These are phyloP conservation scores for Hanseniaspora gamundiae DNA, from an alignment of 1,139 yeast species.

Conservation along the genomic window DNA sequence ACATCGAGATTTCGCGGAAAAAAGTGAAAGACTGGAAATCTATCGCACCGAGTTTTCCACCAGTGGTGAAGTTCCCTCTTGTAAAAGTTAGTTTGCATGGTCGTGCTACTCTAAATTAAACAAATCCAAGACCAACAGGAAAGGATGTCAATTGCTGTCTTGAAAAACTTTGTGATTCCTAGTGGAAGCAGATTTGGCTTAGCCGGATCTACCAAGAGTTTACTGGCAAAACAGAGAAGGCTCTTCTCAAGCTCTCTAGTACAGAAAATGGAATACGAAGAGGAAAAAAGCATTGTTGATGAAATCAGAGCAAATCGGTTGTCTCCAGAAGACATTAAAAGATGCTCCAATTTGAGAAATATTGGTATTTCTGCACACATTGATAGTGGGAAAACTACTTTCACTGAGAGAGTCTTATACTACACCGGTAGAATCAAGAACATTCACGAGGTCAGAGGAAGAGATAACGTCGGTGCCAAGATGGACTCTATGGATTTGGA, in stretches of 20 bases:
- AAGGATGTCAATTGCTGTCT: not conserved
- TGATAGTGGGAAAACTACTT: constrained; percentile 93
- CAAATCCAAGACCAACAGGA: too few species aligned
- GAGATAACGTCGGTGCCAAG: constrained; percentile 96
- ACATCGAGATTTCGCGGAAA: too few species aligned
- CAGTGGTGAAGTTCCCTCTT: too few species aligned
- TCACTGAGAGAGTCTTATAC: constrained; percentile 90
- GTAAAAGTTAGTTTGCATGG: too few species aligned
- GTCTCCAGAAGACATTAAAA: constrained; percentile 43
- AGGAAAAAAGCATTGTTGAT: constrained; percentile 58
- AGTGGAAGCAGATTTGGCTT: not conserved
- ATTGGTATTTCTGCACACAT: constrained; percentile 98
- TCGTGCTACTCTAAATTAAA: too few species aligned
- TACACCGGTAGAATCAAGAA: constrained; percentile 97
- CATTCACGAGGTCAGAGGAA: constrained; percentile 95
- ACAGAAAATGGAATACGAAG: constrained; percentile 36
- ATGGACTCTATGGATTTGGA: constrained; percentile 98
- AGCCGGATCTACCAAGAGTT: not conserved
- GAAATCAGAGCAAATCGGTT: constrained; percentile 38
- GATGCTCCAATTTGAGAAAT: constrained; percentile 60
- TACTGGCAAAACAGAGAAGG: not conserved
- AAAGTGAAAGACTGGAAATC: too few species aligned
- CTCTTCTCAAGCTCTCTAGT: not conserved
- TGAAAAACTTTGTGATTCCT: not conserved
- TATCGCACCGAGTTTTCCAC: too few species aligned